Base-by-base conservation (phyloP, 2,329 filamentous ascomycete species). In the Xylariales sp. region DNA sequence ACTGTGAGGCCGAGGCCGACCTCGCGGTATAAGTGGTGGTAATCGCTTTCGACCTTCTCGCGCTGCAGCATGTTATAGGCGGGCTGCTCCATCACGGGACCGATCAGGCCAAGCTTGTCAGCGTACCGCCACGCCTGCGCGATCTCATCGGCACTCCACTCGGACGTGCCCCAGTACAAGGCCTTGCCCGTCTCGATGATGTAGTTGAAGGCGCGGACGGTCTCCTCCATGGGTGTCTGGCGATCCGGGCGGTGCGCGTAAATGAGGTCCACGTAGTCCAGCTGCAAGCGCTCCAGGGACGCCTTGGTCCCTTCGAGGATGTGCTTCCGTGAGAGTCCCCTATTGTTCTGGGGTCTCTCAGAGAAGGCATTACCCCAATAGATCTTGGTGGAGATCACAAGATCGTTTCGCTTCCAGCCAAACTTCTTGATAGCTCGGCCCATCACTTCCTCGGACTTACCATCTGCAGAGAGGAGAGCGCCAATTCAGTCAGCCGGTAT, bases 201-300 rank as follows among this genome's bases (percentile, higher is more conserved):
- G 57, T 84, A 69, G 65, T 85, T 85, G 66, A 87, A 85, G 37
- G 75, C 79, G 37, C 81, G 76, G 25, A 86, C 81, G 3, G 73
- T 78, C 63, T 86, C 82, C 56, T 84, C 79, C 62, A 85, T 85
- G 3, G 81, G 82, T 0, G 81, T 85, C 33, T 75, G 65, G 8
- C 77, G 70, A 55, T 87, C 83, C 2, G 81, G 76, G 15, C 81
- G 74, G 61, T 86, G 82, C 13, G 81, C 81, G 52, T 82, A 84
- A 48, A 86, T 69, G 29, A 85, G 62, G 53, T 86, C 82, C 27
- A 86, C 81, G 50, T 83, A 82, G 27, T 73, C 65, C 32, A 81
- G 65, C 17, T 64, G 61, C n/a, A 81, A 62, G 19, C 78, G 72
- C 51, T 76, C 61, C 20, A 87, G 67, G 10, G 74, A 75, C 21